Conservation (phyloP, 176 grass and related monocot genomes). For the Phragmites australis region DNA sequence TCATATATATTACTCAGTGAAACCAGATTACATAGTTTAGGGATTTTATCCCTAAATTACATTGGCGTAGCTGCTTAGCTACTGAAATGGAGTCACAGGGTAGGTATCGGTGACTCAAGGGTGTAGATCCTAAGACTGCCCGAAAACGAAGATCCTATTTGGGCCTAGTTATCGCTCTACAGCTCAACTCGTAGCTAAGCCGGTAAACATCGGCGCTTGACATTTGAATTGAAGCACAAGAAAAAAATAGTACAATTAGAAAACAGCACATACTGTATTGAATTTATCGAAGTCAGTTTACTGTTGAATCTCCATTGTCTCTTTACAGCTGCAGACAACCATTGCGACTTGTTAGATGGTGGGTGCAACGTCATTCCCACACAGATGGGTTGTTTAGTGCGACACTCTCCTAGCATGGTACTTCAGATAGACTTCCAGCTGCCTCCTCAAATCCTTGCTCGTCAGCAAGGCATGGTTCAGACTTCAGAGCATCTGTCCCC, state of each 20-base stretch:
- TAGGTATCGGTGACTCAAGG: too few species aligned
- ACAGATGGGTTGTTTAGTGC: neutral
- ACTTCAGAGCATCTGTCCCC: slow-evolving; percentile 14
- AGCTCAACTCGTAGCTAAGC: neutral
- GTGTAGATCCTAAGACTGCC: too few species aligned
- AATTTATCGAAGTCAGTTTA: neutral
- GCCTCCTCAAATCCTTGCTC: neutral
- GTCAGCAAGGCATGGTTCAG: slow-evolving; percentile 4
- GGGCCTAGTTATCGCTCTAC: neutral
- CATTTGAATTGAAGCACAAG: neutral
- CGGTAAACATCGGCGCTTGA: slow-evolving; percentile 1
- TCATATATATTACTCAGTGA: too few species aligned
- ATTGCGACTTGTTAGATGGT: slow-evolving; percentile 9
- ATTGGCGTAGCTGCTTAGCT: too few species aligned
- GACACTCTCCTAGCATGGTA: slow-evolving; percentile 11
- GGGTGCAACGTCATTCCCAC: slow-evolving; percentile 39
- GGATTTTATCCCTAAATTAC: too few species aligned
- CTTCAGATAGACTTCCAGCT: neutral
- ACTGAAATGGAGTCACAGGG: too few species aligned
- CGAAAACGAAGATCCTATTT: neutral
- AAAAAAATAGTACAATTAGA: neutral
- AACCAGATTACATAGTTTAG: too few species aligned
- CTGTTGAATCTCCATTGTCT: neutral
- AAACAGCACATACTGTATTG: neutral
- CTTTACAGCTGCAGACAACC: slow-evolving; percentile 37